These are phyloP conservation scores for Botrytis medusae DNA, from an alignment of 2,329 filamentous ascomycete species.

Conservation along the genomic window DNA sequence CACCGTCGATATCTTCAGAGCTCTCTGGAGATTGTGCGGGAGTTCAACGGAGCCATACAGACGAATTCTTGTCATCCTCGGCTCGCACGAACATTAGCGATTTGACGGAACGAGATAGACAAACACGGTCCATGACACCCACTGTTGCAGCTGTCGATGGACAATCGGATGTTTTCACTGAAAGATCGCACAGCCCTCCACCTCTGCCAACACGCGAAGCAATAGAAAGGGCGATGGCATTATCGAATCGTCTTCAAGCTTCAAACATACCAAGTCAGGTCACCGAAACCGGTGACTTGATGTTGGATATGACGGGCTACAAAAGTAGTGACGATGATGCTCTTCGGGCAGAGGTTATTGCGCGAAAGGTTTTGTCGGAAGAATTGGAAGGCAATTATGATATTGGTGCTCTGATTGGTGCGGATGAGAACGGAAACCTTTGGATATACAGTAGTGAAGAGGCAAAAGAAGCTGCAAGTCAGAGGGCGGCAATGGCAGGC, in stretches of 20 bases:
- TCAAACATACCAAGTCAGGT: conserved; percentile 92
- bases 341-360: conserved; percentile 86
- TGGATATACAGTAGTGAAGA: conserved; percentile 99
- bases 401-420: conserved; percentile 90
- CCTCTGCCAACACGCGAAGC: conserved; percentile 72
- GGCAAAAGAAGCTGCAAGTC: conserved; percentile 84
- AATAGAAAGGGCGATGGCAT: conserved; percentile 74
- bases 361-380: conserved; percentile 86
- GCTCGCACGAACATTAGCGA: conserved; percentile 42
- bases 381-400: conserved; percentile 95
- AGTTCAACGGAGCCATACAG: conserved; percentile 51
- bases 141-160: conserved; percentile 36
- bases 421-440: conserved; percentile 93
- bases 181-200: conserved; percentile 74
- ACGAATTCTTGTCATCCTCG: conserved; percentile 53
- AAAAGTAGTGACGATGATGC: conserved; percentile 93
- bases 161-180: conserved; percentile 41
- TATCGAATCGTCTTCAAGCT: conserved; percentile 83
- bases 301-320: conserved; percentile 97
- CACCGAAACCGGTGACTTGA: conserved; percentile 90
- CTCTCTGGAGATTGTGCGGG: conserved; percentile 53
- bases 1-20: conserved; percentile 55
- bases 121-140: conserved; percentile 44
- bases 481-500: conserved; percentile 53
- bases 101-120: conserved; percentile 40